These are phyloP conservation scores for Colletotrichum caudatum DNA, from an alignment of 2,329 filamentous ascomycete genomes.

Conservation along the genomic window DNA sequence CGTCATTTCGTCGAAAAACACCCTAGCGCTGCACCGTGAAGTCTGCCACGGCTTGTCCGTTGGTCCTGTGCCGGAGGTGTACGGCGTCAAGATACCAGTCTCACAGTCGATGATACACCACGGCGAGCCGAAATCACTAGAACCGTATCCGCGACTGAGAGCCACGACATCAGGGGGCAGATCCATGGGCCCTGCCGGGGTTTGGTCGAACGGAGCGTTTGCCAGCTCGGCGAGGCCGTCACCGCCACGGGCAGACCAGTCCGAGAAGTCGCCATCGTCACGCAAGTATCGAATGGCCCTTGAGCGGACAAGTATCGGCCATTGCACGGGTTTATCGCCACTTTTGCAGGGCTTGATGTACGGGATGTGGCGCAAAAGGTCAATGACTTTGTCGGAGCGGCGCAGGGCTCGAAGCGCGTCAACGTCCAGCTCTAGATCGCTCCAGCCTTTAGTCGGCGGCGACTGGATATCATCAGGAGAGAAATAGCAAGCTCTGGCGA, in stretches of 20 bases:
- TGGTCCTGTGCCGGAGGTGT: slow-evolving; percentile 7
- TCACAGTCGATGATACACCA: slow-evolving; percentile 21
- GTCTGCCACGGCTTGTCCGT: slow-evolving; percentile 13
- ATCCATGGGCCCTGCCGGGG: slow-evolving; percentile 2
- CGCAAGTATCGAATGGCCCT: slow-evolving; percentile 26
- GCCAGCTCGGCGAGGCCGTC: slow-evolving; percentile 22
- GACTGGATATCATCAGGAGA: slow-evolving; percentile 17
- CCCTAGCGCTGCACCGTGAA: not conserved
- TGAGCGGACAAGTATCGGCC: slow-evolving; percentile 12
- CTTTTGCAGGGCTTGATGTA: slow-evolving; percentile 16
- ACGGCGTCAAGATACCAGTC: slow-evolving; percentile 13
- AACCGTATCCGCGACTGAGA: slow-evolving; percentile 13
- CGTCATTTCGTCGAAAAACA: slow-evolving; percentile 8
- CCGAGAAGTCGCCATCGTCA: slow-evolving; percentile 19
- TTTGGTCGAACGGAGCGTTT: not conserved
- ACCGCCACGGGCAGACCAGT: slow-evolving; percentile 11
- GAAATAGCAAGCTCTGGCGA: slow-evolving; percentile 22
- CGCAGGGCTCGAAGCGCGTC: slow-evolving; percentile 26
- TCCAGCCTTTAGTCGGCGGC: slow-evolving; percentile 27
- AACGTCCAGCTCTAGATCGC: slow-evolving; percentile 22
- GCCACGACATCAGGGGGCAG: slow-evolving; percentile 11
- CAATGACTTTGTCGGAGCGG: slow-evolving; percentile 22
- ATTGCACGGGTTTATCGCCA: not conserved
- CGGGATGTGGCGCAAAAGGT: slow-evolving; percentile 26
- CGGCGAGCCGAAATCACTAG: not conserved